Evolutionary conservation across 2,329 filamentous ascomycete genomes (phyloP).

Genomic region (Hymenoscyphus scutula): DNA sequence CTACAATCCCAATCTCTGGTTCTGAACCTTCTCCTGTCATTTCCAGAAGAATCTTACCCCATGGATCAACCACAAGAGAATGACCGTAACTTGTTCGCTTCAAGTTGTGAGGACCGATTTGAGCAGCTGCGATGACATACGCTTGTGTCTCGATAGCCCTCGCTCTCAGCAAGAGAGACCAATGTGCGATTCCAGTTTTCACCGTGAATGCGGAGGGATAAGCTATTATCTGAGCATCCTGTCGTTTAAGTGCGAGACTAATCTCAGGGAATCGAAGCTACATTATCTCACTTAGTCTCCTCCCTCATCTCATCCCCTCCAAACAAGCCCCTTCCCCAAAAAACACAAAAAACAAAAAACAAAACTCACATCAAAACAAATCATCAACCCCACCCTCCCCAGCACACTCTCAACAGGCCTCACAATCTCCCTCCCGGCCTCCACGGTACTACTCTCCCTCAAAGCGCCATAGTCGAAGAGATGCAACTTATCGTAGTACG

Average conservation of each 20-base stretch:
- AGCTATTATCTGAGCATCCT: constrained; percentile 71
- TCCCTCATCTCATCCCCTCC: not conserved
- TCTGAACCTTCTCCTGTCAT: constrained; percentile 50
- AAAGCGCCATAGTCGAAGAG: constrained; percentile 74
- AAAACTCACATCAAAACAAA: constrained; percentile 75
- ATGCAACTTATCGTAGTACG: constrained; percentile 82
- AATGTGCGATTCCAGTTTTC: constrained; percentile 80
- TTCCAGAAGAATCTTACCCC: constrained; percentile 72
- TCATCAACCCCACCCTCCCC: constrained; percentile 73
- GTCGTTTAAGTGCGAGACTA: constrained; percentile 61
- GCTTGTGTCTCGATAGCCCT: constrained; percentile 86
- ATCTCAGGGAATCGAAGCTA: constrained; percentile 77
- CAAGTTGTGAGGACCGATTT: constrained; percentile 71
- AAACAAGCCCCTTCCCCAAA: not conserved
- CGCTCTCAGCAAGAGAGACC: constrained; percentile 74
- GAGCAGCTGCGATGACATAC: constrained; percentile 84
- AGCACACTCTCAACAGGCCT: constrained; percentile 70
- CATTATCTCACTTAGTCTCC: not conserved
- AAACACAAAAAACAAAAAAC: not conserved
- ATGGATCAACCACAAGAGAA: constrained; percentile 81
- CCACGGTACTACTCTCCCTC: constrained; percentile 64
- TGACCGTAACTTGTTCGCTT: constrained; percentile 81
- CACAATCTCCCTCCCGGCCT: constrained; percentile 62
- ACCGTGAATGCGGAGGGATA: constrained; percentile 92
- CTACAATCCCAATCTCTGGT: constrained; percentile 47